A percentile compares a stretch with the other conserved stretches of the same genome.
phyloP scores from a whole-genome alignment of 306 rosid genomes.

The Biancaea sappan region DNA sequence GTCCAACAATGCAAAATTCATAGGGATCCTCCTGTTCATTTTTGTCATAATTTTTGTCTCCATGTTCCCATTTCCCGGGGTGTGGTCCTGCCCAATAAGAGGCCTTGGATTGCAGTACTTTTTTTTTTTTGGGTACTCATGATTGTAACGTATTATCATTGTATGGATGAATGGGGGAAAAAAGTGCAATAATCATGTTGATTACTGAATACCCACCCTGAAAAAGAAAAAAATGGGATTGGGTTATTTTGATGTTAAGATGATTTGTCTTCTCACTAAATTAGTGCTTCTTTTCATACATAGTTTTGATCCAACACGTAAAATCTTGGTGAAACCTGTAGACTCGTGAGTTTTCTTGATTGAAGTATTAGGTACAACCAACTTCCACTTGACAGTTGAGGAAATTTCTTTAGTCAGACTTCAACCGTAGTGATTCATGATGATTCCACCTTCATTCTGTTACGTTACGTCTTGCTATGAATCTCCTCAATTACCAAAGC shows the following conservation, averaged over 20 bases:
- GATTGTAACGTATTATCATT: conserved; percentile 9
- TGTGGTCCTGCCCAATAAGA: conserved; percentile 20
- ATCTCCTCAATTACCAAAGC: background rate
- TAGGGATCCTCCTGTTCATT: conserved; percentile 18
- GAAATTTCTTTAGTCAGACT: conserved; percentile 21
- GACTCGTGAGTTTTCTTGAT: background rate
- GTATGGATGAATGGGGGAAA: background rate
- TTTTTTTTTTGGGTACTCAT: background rate
- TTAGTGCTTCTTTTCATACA: background rate
- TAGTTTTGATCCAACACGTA: background rate
- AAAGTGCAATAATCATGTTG: background rate
- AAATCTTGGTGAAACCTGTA: background rate
- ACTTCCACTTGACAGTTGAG: background rate
- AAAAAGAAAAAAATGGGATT: background rate
- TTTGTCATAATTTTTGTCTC: conserved; percentile 20
- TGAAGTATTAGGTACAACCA: conserved; percentile 34
- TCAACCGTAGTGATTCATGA: conserved; percentile 18
- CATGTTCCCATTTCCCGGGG: conserved; percentile 5
- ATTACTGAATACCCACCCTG: background rate
- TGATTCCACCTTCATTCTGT: background rate
- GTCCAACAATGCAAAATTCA: conserved; percentile 13
- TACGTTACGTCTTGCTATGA: conserved; percentile 1
- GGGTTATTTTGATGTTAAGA: conserved; percentile 15
- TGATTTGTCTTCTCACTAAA: background rate
- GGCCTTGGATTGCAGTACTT: background rate